These are phyloP conservation scores for Xerocomus minutiporus DNA, from an alignment of 1,284 basidiomycete genomes.

Conservation along the genomic window DNA sequence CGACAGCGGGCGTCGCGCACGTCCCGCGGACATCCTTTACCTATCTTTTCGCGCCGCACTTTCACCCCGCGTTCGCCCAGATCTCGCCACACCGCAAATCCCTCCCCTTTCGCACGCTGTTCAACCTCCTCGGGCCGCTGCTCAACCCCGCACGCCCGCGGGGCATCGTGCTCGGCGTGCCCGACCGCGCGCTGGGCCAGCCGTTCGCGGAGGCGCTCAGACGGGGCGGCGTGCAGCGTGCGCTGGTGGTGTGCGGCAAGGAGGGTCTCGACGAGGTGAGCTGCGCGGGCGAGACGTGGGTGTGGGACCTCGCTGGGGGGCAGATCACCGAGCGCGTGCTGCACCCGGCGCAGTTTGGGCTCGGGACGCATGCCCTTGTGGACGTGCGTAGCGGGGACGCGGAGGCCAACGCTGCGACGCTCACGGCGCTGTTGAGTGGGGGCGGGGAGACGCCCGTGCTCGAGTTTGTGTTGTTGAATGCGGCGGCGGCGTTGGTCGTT, in stretches of 20 bases:
- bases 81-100: conserved; percentile 83
- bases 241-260: conserved; percentile 90
- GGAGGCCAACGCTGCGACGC: conserved; percentile 68
- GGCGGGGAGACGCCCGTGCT: conserved; percentile 53
- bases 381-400: conserved; percentile 72
- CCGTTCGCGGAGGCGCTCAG: conserved; percentile 78
- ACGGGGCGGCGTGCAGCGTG: conserved; percentile 70
- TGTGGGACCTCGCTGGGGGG: conserved; percentile 59
- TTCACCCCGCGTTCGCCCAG: conserved; percentile 83
- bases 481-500: conserved; percentile 78
- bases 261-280: conserved; percentile 95
- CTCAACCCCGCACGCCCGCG: conserved; percentile 88
- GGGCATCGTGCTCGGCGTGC: conserved; percentile 89
- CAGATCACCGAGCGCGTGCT: conserved; percentile 48
- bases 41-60: conserved; percentile 92
- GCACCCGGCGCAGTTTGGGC: conserved; percentile 66
- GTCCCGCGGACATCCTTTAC: conserved; percentile 72
- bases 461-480: conserved; percentile 84
- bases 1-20: conserved; percentile 50
- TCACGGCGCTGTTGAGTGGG: conserved; percentile 55
- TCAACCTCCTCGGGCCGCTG: conserved; percentile 93
- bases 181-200: conserved; percentile 77
- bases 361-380: conserved; percentile 62
- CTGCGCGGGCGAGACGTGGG: conserved; percentile 85
- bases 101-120: conserved; percentile 94